Evolutionary conservation across 2,329 filamentous ascomycete species (phyloP).

Genomic region (Hypoxylon sp.): DNA sequence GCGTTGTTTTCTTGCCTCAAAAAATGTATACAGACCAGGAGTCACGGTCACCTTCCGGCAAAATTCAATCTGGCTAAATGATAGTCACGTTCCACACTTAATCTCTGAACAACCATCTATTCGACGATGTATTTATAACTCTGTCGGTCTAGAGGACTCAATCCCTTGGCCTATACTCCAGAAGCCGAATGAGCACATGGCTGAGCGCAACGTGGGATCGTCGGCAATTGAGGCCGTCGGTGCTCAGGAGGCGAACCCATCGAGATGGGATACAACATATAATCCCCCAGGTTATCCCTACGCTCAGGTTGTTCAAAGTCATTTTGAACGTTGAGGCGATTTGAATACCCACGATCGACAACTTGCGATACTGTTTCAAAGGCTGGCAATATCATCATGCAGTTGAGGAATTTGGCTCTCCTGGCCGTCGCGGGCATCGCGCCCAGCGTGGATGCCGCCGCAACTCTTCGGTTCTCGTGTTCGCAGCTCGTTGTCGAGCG

Average conservation of each 20-base stretch:
- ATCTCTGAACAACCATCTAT: conserved; percentile 32
- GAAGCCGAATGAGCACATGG: conserved; percentile 42
- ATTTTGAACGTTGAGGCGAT: conserved; percentile 26
- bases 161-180: conserved; percentile 28
- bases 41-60: conserved; percentile 35
- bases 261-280: conserved; percentile 36
- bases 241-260: conserved; percentile 26
- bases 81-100: conserved; percentile 30
- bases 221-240: conserved; percentile 43
- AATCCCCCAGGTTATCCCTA: conserved; percentile 24
- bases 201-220: conserved; percentile 24
- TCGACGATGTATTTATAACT: conserved; percentile 35
- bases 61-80: conserved; percentile 49
- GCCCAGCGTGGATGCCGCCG: conserved; percentile 48
- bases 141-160: conserved; percentile 30
- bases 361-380: conserved; percentile 11
- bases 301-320: not conserved
- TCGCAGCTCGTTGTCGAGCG: conserved; percentile 53
- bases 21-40: conserved; percentile 13
- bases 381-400: conserved; percentile 43
- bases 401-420: conserved; percentile 45
- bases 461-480: conserved; percentile 53
- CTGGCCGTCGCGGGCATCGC: conserved; percentile 45
- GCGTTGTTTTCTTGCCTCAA: conserved; percentile 10
- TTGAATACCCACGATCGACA: conserved; percentile 24